A percentile compares a stretch with the other conserved stretches of the same genome.
Evolutionary conservation across 495 filamentous ascomycete species (phyloP).

Genomic region (Staphylotrichum longicolle): DNA sequence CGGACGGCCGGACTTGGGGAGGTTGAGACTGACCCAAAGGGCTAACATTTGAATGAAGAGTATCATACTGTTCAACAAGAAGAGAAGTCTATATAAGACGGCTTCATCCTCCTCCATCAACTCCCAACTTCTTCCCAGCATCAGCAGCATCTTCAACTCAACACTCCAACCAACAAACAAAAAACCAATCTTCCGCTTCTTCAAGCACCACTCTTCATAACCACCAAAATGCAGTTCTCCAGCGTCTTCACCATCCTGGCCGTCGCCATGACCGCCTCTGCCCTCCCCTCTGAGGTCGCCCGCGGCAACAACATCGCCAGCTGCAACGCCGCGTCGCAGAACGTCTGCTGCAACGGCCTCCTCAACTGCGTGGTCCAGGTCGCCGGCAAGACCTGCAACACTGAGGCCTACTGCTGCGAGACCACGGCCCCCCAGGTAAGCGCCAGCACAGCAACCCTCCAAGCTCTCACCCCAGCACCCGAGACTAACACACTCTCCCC

Average conservation of each 20-base stretch:
- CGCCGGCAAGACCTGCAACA: not conserved
- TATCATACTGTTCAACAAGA: too few species aligned
- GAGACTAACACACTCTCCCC: not conserved
- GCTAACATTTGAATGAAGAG: not conserved
- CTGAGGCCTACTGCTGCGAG: conserved; percentile 14
- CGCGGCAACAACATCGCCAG: conserved; percentile 4
- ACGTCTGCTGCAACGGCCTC: conserved; percentile 16
- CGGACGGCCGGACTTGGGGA: not conserved
- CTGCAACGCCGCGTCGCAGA: not conserved
- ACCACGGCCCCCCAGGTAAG: conserved; percentile 8
- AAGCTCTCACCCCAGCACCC: not conserved
- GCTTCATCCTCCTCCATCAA: conserved; percentile 12
- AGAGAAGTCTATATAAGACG: conserved; percentile 17
- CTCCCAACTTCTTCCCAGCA: conserved; percentile 13
- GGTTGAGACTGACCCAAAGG: not conserved
- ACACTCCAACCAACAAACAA: conserved; percentile 6
- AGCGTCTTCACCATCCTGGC: conserved; percentile 26
- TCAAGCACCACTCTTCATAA: not conserved
- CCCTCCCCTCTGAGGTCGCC: conserved; percentile 12
- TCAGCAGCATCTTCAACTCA: conserved; percentile 20
- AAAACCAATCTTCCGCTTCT: not conserved
- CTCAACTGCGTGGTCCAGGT: not conserved
- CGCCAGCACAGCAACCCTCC: not conserved
- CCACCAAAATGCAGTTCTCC: conserved; percentile 30
- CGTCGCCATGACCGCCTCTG: conserved; percentile 27